Evolutionary conservation across 495 filamentous ascomycete genomes (phyloP).

Genomic region (Talaromyces trachyspermus): DNA sequence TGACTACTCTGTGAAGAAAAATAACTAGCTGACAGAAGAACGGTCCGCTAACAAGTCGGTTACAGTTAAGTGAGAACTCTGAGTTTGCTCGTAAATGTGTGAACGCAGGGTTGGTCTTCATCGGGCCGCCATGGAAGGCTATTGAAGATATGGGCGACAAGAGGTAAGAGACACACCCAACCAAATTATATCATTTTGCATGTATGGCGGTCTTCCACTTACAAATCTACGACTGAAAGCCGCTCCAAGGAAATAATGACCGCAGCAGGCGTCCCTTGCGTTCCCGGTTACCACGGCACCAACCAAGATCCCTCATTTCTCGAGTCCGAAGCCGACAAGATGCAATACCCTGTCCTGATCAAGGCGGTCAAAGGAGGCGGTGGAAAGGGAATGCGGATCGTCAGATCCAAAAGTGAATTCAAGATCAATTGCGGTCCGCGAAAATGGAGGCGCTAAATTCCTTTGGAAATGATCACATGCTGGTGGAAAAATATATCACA

Average conservation of each 20-base stretch:
- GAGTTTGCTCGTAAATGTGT: constrained; percentile 81
- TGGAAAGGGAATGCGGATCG: constrained; percentile 99
- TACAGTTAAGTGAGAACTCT: constrained; percentile 76
- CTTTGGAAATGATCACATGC: constrained; percentile 92
- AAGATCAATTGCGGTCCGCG: constrained; percentile 73
- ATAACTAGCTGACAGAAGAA: too few species aligned
- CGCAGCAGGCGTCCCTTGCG: constrained; percentile 85
- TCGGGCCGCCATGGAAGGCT: constrained; percentile 84
- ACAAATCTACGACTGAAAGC: constrained; percentile 26
- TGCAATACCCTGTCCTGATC: constrained; percentile 86
- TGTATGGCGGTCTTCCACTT: neutral
- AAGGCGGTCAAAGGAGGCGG: constrained; percentile 97
- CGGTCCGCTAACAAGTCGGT: neutral
- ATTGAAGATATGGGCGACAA: constrained; percentile 99
- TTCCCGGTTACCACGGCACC: constrained; percentile 87
- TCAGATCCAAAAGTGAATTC: constrained; percentile 60
- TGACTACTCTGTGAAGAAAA: too few species aligned
- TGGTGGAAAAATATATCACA: constrained; percentile 95
- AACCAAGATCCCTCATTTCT: constrained; percentile 74
- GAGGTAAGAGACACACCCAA: constrained; percentile 40
- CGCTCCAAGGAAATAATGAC: constrained; percentile 93
- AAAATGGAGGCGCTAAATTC: constrained; percentile 85
- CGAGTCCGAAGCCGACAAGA: constrained; percentile 64
- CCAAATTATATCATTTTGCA: too few species aligned
- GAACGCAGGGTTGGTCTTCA: constrained; percentile 88